A percentile compares a stretch with the other conserved stretches of the same genome.
These are phyloP conservation scores for Quercus tomentella DNA, from an alignment of 331 rosid genomes.

Conservation along the genomic window DNA sequence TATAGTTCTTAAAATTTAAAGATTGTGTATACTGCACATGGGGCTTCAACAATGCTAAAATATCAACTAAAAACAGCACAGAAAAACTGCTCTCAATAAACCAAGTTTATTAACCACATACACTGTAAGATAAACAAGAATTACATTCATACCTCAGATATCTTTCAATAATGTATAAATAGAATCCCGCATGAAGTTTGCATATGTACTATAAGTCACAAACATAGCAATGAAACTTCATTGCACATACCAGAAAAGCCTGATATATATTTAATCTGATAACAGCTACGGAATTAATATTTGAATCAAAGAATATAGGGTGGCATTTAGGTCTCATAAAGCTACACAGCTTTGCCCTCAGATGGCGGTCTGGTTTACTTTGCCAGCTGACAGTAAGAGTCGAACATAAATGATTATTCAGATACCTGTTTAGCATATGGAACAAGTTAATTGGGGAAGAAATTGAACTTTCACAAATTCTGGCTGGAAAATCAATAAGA, in stretches of 20 bases:
- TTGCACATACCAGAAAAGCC: too few relatives aligned
- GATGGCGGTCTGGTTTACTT: too few relatives aligned
- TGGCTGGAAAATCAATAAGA: background rate
- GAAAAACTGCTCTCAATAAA: background rate
- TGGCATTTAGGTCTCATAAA: slow-evolving; percentile 25
- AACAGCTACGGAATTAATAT: slow-evolving; percentile 77
- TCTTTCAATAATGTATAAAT: slow-evolving; percentile 35
- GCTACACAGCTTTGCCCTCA: too few relatives aligned
- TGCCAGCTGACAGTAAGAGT: too few relatives aligned
- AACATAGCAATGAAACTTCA: too few relatives aligned
- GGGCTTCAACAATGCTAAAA: background rate
- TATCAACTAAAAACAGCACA: background rate
- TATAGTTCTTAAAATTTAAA: too few relatives aligned
- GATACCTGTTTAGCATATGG: background rate
- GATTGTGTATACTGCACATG: background rate
- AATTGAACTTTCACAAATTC: background rate
- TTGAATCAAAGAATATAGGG: slow-evolving; percentile 80
- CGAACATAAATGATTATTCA: too few relatives aligned
- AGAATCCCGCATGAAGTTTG: slow-evolving; percentile 20
- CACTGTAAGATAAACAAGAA: background rate
- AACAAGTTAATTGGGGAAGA: slow-evolving; percentile 18
- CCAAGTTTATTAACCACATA: background rate
- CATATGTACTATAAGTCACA: too few relatives aligned
- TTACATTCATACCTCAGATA: slow-evolving; percentile 55
- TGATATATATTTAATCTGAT: slow-evolving; percentile 82